phyloP scores from a whole-genome alignment of 805 yeast genomes.

The Priceomyces castillae region DNA sequence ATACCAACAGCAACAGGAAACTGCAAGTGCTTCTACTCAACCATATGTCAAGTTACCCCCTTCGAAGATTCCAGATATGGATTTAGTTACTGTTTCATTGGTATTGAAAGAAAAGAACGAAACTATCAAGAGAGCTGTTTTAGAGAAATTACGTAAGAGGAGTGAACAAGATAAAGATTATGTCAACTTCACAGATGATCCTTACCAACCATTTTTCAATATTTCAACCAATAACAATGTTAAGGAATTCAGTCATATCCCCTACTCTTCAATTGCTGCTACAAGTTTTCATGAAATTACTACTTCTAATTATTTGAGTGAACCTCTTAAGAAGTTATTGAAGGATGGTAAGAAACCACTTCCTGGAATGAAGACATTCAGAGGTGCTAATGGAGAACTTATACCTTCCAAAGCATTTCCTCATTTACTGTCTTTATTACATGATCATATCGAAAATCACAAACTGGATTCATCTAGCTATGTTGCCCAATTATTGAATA shows the following conservation, averaged over 20 bases:
- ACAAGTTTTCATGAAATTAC: constrained; percentile 65
- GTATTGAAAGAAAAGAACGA: constrained; percentile 72
- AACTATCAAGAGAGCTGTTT: constrained; percentile 78
- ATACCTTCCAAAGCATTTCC: constrained; percentile 48
- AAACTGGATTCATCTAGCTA: constrained; percentile 27
- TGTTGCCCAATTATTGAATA: constrained; percentile 37
- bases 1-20: constrained; percentile 11
- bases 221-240: constrained; percentile 53
- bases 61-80: constrained; percentile 91
- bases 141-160: constrained; percentile 74
- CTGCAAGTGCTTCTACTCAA: constrained; percentile 43
- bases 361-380: constrained; percentile 44
- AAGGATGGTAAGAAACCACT: constrained; percentile 47
- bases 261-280: constrained; percentile 74
- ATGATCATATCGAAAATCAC: constrained; percentile 24
- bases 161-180: constrained; percentile 69
- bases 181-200: constrained; percentile 84
- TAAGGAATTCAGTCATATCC: constrained; percentile 60
- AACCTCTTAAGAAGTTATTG: constrained; percentile 36
- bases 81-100: constrained; percentile 75
- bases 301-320: constrained; percentile 52
- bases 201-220: constrained; percentile 76
- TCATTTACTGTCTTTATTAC: constrained; percentile 41
- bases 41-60: constrained; percentile 87
- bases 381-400: constrained; percentile 51